Evolutionary conservation across 2,329 filamentous ascomycete species (phyloP).

Genomic region (Sphaerulina musiva): DNA sequence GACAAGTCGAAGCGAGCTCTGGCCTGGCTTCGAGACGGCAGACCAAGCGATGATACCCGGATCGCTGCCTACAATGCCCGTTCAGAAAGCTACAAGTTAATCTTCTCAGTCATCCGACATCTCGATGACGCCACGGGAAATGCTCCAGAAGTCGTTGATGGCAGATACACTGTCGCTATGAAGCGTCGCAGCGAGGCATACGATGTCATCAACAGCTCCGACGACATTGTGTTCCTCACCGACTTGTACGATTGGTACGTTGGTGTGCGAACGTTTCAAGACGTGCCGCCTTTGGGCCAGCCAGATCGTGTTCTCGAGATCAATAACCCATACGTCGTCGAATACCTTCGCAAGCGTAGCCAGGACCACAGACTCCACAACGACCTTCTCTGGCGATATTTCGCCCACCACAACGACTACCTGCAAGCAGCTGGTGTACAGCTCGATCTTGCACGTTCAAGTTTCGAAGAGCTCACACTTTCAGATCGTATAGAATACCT

Average conservation of each 20-base stretch:
- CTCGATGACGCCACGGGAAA: constrained; percentile 65
- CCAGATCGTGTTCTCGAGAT: constrained; percentile 79
- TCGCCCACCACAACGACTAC: constrained; percentile 74
- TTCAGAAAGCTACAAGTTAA: constrained; percentile 75
- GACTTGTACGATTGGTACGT: constrained; percentile 95
- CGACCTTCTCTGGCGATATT: constrained; percentile 88
- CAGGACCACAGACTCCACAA: constrained; percentile 67
- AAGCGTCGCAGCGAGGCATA: constrained; percentile 85
- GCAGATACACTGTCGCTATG: constrained; percentile 65
- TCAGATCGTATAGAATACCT: constrained; percentile 84
- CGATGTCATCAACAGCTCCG: constrained; percentile 76
- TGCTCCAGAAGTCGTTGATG: constrained; percentile 70
- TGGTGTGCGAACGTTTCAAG: constrained; percentile 2
- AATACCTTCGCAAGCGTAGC: constrained; percentile 74
- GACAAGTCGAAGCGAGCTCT: constrained; percentile 83
- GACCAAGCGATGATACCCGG: constrained; percentile 64
- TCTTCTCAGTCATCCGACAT: constrained; percentile 71
- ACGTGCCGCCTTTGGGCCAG: constrained; percentile 65
- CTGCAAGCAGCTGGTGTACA: constrained; percentile 86
- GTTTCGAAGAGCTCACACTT: constrained; percentile 64
- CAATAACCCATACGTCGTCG: constrained; percentile 76
- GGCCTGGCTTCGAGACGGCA: constrained; percentile 79
- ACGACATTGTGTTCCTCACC: constrained; percentile 91
- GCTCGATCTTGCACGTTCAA: constrained; percentile 72
- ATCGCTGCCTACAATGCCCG: constrained; percentile 62